Percentiles rank a stretch among this genome's conserved stretches.
Evolutionary conservation across 176 grass and related monocot genomes (phyloP).

Genomic region (Microstegium vimineum): DNA sequence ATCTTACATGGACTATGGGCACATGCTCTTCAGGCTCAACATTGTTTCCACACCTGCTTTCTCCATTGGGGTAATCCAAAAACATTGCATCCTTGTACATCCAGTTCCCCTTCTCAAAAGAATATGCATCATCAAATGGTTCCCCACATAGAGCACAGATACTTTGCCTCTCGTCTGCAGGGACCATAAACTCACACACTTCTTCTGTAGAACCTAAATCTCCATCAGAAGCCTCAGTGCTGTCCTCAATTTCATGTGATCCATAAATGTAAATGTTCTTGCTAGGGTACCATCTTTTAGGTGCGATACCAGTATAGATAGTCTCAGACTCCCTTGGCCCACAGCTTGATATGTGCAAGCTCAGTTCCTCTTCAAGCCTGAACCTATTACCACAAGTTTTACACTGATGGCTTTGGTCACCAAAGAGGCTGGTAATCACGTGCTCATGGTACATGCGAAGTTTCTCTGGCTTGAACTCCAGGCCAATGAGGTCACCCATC

Average conservation of each 20-base stretch:
- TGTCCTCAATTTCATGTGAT: conserved; percentile 35
- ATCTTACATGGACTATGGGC: conserved; percentile 48
- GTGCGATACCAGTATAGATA: conserved; percentile 32
- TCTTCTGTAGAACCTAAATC: conserved; percentile 53
- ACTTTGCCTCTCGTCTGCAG: conserved; percentile 85
- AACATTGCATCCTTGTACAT: conserved; percentile 81
- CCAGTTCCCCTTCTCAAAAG: conserved; percentile 60
- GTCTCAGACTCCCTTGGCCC: conserved; percentile 33
- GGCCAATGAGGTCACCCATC: conserved; percentile 51
- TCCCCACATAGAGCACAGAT: conserved; percentile 86
- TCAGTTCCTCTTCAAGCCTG: conserved; percentile 53
- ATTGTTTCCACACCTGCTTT: conserved; percentile 12
- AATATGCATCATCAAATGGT: conserved; percentile 86
- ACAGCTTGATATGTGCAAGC: conserved; percentile 45
- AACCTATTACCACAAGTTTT: conserved; percentile 73
- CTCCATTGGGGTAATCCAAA: conserved; percentile 39
- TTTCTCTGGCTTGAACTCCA: conserved; percentile 70
- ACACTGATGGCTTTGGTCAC: conserved; percentile 68
- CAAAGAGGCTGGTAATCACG: conserved; percentile 69
- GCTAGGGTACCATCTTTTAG: conserved; percentile 73
- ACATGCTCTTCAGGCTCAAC: not conserved
- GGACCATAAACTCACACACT: conserved; percentile 59
- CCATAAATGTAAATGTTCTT: conserved; percentile 43
- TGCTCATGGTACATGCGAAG: conserved; percentile 65
- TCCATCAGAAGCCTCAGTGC: conserved; percentile 19